phyloP scores from a whole-genome alignment of 495 filamentous ascomycete species.

The Hypoxylon cercidicola region DNA sequence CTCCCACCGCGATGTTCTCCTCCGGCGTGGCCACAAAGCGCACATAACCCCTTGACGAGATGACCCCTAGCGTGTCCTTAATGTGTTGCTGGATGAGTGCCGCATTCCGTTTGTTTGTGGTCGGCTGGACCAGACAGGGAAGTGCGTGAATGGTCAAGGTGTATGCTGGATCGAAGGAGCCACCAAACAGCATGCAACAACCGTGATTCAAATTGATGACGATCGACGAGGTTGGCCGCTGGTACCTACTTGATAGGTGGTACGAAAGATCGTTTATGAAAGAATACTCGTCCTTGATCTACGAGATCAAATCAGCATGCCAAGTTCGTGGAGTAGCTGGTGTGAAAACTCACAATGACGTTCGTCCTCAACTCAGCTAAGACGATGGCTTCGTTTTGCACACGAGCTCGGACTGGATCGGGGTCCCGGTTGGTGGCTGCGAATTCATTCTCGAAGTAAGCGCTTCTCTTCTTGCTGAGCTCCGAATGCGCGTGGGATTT shows the following conservation, averaged over 20 bases:
- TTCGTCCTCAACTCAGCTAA: constrained; percentile 88
- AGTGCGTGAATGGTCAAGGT: constrained; percentile 80
- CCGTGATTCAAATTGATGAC: constrained; percentile 78
- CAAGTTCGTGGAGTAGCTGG: neutral
- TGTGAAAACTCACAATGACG: constrained; percentile 33
- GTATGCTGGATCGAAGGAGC: constrained; percentile 81
- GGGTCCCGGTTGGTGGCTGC: constrained; percentile 42
- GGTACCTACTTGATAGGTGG: constrained; percentile 76
- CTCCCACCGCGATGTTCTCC: constrained; percentile 75
- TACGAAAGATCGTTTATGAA: constrained; percentile 76
- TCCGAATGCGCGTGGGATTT: constrained; percentile 48
- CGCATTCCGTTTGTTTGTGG: constrained; percentile 85
- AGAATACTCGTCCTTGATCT: constrained; percentile 74
- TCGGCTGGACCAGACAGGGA: constrained; percentile 71
- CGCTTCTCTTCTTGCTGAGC: constrained; percentile 53
- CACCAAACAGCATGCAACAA: constrained; percentile 78
- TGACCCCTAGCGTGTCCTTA: constrained; percentile 72
- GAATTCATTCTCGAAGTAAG: constrained; percentile 61
- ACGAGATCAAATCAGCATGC: constrained; percentile 6
- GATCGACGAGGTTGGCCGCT: constrained; percentile 74
- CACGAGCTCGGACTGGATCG: constrained; percentile 63
- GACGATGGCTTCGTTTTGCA: constrained; percentile 74
- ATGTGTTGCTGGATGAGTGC: constrained; percentile 76
- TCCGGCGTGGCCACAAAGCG: constrained; percentile 75
- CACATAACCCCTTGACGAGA: constrained; percentile 70